Base-by-base conservation (phyloP, 2,329 filamentous ascomycete species). In the Westerdykella aurantiaca region DNA sequence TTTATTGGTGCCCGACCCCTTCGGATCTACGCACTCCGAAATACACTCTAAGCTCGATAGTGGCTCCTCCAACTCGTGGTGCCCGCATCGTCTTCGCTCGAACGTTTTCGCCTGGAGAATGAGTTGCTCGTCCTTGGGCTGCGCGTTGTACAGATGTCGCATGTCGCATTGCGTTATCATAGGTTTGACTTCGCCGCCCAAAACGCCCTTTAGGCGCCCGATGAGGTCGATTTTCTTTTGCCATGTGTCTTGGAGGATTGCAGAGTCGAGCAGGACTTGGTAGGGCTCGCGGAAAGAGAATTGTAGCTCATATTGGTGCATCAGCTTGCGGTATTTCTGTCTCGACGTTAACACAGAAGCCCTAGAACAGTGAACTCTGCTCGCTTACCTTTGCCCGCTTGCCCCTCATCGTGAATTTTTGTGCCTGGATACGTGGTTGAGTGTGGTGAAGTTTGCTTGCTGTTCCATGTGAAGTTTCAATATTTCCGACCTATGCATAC, bases 221-320 rank as follows among this genome's bases (percentile, higher is more conserved):
- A 86, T 73, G n/a, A 96, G 74, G 49, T 95, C 61, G 85, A 96
- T 95, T 60, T 91, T 93, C 73, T 86, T 93, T 39, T 81, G 80
- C 52, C 85, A 81, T 17, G 89, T 83, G 64, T 94, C 88, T 60
- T 80, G 78, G 41, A 97, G 79, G 57, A 97, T 87, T 52, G 89
- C 82, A 46, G 88, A 86, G 63, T 95, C 90, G 48, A 96, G 34
- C 35, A 95, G 74, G 41, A 95, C 84, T 72, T 97, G 93, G 71
- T 96, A 97, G 10, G 93, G 89, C 70, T 93, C 86, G 56, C 90
- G 87, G 68, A 96, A 96, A 48, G 86, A 85, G 65, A 95, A 96
- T 48, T 82, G 83, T 67, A 91, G 78, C 63, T 83, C 82, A 77
- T 90, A 95, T 64, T 91, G 85, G 70, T 88, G 84, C 83, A 98